Conservation (phyloP, 2,329 filamentous ascomycete genomes). For the Zymoseptoria crescenta region DNA sequence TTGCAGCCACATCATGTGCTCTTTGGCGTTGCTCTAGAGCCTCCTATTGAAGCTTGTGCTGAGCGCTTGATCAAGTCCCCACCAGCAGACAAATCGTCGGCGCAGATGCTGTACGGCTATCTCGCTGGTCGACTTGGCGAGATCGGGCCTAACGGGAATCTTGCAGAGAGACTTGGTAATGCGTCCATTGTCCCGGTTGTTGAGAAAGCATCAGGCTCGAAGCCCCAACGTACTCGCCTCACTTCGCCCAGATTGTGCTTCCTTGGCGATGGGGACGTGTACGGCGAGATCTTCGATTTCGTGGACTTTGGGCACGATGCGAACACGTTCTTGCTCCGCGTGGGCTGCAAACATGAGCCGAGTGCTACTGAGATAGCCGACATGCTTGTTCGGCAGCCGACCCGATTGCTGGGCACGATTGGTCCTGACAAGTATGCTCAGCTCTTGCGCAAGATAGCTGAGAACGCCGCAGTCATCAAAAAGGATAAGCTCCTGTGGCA, state of each 20-base stretch:
- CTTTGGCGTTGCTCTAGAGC: constrained; percentile 79
- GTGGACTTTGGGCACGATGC: constrained; percentile 86
- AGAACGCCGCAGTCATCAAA: constrained; percentile 61
- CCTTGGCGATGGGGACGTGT: constrained; percentile 63
- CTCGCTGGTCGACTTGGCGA: constrained; percentile 71
- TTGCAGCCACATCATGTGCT: constrained; percentile 74
- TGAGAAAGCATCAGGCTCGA: constrained; percentile 15
- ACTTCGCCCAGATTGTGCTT: constrained; percentile 70
- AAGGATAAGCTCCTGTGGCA: constrained; percentile 70
- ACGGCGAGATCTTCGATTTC: constrained; percentile 91
- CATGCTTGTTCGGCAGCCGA: constrained; percentile 76
- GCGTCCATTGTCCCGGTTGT: constrained; percentile 65
- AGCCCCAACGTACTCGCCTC: constrained; percentile 38
- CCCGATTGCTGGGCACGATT: constrained; percentile 69
- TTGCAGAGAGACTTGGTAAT: constrained; percentile 53
- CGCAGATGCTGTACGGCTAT: constrained; percentile 70
- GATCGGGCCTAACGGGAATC: constrained; percentile 50
- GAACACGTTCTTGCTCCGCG: constrained; percentile 79
- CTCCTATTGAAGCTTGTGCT: constrained; percentile 69
- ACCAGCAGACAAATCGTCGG: constrained; percentile 58
- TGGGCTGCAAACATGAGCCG: constrained; percentile 86
- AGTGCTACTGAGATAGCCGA: constrained; percentile 77
- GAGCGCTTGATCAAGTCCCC: constrained; percentile 64
- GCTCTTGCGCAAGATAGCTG: constrained; percentile 71
- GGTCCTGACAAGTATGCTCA: constrained; percentile 82